These are phyloP conservation scores for Pseudocercospora crystallina DNA, from an alignment of 2,329 filamentous ascomycete genomes.

Conservation along the genomic window DNA sequence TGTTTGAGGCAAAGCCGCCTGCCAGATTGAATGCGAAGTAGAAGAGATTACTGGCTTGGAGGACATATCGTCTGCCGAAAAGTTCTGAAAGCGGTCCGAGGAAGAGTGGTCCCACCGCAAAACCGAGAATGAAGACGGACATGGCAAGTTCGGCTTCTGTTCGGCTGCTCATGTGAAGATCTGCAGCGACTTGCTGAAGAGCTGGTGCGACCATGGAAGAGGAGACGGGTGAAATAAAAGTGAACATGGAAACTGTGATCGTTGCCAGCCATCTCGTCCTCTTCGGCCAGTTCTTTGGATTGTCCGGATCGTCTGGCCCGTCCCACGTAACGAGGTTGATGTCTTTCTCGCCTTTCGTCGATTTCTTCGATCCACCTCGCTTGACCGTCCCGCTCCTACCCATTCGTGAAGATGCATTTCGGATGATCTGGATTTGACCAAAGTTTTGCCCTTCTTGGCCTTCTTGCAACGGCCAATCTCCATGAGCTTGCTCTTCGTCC, in stretches of 20 bases:
- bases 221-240: conserved; percentile 41
- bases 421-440: conserved; percentile 34
- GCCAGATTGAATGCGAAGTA: conserved; percentile 40
- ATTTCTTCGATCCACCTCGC: conserved; percentile 29
- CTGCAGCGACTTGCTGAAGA: conserved; percentile 28
- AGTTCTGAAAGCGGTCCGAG: conserved; percentile 40
- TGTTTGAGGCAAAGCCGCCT: conserved; percentile 37
- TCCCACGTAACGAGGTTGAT: conserved; percentile 47
- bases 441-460: conserved; percentile 29
- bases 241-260: conserved; percentile 43
- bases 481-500: conserved; percentile 28
- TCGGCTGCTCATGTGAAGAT: conserved; percentile 26
- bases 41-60: conserved; percentile 39
- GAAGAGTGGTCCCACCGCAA: conserved; percentile 39
- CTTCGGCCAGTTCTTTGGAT: conserved; percentile 49
- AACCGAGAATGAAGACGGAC: conserved; percentile 41
- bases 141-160: conserved; percentile 32
- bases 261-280: conserved; percentile 47
- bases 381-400: conserved; percentile 29
- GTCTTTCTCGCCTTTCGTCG: conserved; percentile 34
- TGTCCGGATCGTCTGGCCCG: conserved; percentile 45
- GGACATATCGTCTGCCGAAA: conserved; percentile 37
- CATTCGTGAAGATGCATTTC: conserved; percentile 26
- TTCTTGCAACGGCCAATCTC: conserved; percentile 24
- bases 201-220: conserved; percentile 42